Conservation (phyloP, 108 stramenopile genomes). For the Fistulifera pelliculosa region DNA sequence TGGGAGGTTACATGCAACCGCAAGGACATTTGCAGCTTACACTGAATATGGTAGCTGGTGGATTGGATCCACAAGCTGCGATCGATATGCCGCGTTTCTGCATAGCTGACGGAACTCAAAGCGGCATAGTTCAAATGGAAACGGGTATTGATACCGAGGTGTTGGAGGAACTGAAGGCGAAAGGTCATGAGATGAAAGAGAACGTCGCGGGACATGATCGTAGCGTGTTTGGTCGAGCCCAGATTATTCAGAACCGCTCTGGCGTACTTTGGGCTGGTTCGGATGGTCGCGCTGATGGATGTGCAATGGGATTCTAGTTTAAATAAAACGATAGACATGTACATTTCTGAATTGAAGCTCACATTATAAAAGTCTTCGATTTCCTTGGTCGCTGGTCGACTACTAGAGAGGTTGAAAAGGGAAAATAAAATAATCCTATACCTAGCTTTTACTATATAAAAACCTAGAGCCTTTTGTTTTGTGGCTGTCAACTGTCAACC, state of each 20-base stretch:
- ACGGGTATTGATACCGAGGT: constrained; percentile 43
- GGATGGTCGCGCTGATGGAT: constrained; percentile 93
- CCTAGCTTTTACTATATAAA: no score
- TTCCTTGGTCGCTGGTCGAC: no score
- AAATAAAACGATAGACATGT: no score
- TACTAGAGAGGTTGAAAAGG: no score
- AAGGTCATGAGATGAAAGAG: constrained; percentile 54
- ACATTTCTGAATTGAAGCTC: background rate
- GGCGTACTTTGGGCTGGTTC: constrained; percentile 89
- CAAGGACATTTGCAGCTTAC: constrained; percentile 95
- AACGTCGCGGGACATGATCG: constrained; percentile 57
- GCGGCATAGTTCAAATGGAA: constrained; percentile 68
- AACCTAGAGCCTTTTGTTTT: no score
- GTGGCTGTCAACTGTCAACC: no score
- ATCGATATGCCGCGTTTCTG: constrained; percentile 93
- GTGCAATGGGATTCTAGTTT: constrained; percentile 89
- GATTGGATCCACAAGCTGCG: constrained; percentile 78
- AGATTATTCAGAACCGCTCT: constrained; percentile 63
- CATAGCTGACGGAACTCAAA: constrained; percentile 71
- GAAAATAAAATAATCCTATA: no score
- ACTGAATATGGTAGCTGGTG: constrained; percentile 59
- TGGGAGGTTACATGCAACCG: constrained; percentile 98
- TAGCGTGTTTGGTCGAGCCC: constrained; percentile 84
- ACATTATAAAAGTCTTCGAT: no score
- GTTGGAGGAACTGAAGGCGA: constrained; percentile 41